Base-by-base conservation (phyloP, 768 basidiomycete species). In the Serendipita indica region DNA sequence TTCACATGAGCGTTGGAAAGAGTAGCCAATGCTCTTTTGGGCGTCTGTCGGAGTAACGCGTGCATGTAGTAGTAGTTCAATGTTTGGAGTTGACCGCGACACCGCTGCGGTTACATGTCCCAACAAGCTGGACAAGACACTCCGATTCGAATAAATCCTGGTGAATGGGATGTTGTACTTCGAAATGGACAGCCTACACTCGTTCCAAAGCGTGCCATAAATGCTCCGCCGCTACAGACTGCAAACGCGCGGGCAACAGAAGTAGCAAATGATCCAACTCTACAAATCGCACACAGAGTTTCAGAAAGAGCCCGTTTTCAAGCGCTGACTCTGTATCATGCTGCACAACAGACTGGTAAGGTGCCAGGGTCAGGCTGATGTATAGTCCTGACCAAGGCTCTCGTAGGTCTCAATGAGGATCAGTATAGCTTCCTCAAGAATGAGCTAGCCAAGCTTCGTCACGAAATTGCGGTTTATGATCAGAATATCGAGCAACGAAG, bases 1-100 rank as follows among this genome's bases (percentile, higher is more conserved):
- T 79, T 73, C 18, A 75, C 74, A 54, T 72, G 70, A 0, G 77
- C 63, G 30, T 70, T 74, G n/a, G 74, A 62, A 6, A 74, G 57
- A 16, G 74, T 69, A 22, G 73, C 70, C 3, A 72, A 71, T 2
- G 74, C 67, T 34, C 59, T 13, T 3, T 27, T 35, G 18, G 27
- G 5, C 27, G 16, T n/a, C n/a, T n/a, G n/a, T n/a, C n/a, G n/a
- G n/a, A n/a, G n/a, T n/a, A n/a, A n/a, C n/a, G n/a, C n/a, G n/a
- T n/a, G n/a, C n/a, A n/a, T n/a, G n/a, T n/a, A n/a, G n/a, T n/a
- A n/a, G n/a, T n/a, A n/a, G n/a, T n/a, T n/a, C n/a, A n/a, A n/a
- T n/a, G n/a, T n/a, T n/a, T n/a, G n/a, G n/a, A n/a, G n/a, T n/a
- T n/a, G n/a, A n/a, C n/a, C n/a, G n/a, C n/a, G n/a, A n/a, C n/a